Base-by-base conservation (phyloP, 73 alveolate genomes). In the Symbiodinium natans region DNA sequence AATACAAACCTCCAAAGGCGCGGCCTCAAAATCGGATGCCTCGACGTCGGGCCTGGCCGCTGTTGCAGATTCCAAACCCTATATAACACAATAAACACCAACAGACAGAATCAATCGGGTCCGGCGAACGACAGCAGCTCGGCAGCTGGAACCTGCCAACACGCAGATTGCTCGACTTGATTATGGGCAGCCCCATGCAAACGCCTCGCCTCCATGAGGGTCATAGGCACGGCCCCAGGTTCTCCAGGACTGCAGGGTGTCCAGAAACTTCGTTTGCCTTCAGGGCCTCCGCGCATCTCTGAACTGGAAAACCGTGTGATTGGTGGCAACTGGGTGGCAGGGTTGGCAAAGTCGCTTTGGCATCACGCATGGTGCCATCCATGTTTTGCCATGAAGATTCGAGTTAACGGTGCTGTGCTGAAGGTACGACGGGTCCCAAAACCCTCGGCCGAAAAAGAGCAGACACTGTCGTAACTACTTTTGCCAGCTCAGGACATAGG, bases 181-280 rank as follows among this genome's bases (percentile, higher is more conserved):
- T 21, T 29, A 56, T 29, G 1, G 3, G 27, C 31, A 29, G 27
- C 27, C 31, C 27, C 31, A 56, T 21, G 27, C 21, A 54, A 2
- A n/a, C n/a, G n/a, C 36, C 3, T 95, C 39, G 93, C 93, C 54
- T 99, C 99, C 99, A 94, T 99, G 98, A 99, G 93, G 39, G 93
- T 99, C 99, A 99, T 99, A 87, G 92, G 98, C 75, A 89, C 92
- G 9, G 99, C 99, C 15, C 99, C 99, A 11, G 99, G 99, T 63
- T 92, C 99, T 31, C 99, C 94, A 36, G 99, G 99, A 36, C 99
- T 89, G 85, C 99, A 99, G 40, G 99, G 99, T 29, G 99, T 96
- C 99, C 98, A 99, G 87, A 86, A 93, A 25, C 34, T 38, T 98
- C 99, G 98, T 39, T 93, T 92, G 42, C 94, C 99, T 29, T 82